These are phyloP conservation scores for Aureoboletus auriporus DNA, from an alignment of 768 basidiomycete species.

Conservation along the genomic window DNA sequence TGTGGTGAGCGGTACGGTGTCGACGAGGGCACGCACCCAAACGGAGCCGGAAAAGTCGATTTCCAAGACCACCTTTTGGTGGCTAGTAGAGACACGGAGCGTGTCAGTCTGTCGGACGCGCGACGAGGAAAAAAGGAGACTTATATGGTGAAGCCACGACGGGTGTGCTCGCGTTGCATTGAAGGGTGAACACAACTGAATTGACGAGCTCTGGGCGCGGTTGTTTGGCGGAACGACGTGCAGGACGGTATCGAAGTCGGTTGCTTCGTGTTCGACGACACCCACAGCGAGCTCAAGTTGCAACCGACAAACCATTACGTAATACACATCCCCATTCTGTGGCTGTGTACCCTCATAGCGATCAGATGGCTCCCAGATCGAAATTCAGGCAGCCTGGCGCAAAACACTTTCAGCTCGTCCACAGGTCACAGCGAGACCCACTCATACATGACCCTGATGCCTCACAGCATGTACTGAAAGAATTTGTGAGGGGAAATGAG, in stretches of 20 bases:
- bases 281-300: slow-evolving; percentile 19
- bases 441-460: slow-evolving; percentile 92
- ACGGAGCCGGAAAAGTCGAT: slow-evolving; percentile 87
- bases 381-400: slow-evolving; percentile 87
- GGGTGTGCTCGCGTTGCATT: slow-evolving; percentile 72
- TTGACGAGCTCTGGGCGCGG: background rate
- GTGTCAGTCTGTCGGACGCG: slow-evolving; percentile 40
- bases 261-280: slow-evolving; percentile 15
- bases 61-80: slow-evolving; percentile 94
- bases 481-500: slow-evolving; percentile 66
- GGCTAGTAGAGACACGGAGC: slow-evolving; percentile 69
- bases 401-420: slow-evolving; percentile 94
- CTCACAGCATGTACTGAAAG: slow-evolving; percentile 83
- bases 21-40: slow-evolving; percentile 54
- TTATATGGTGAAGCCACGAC: slow-evolving; percentile 89
- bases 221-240: background rate
- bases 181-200: too few species aligned
- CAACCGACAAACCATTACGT: slow-evolving; percentile 29
- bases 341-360: too few species aligned
- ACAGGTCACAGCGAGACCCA: slow-evolving; percentile 93
- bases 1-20: slow-evolving; percentile 19
- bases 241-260: slow-evolving; percentile 5
- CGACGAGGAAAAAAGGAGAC: slow-evolving; percentile 39
- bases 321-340: slow-evolving; percentile 9
- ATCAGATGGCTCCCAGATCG: slow-evolving; percentile 45